phyloP scores from a whole-genome alignment of 2,329 filamentous ascomycete species.

The Bipolaris oryzae region DNA sequence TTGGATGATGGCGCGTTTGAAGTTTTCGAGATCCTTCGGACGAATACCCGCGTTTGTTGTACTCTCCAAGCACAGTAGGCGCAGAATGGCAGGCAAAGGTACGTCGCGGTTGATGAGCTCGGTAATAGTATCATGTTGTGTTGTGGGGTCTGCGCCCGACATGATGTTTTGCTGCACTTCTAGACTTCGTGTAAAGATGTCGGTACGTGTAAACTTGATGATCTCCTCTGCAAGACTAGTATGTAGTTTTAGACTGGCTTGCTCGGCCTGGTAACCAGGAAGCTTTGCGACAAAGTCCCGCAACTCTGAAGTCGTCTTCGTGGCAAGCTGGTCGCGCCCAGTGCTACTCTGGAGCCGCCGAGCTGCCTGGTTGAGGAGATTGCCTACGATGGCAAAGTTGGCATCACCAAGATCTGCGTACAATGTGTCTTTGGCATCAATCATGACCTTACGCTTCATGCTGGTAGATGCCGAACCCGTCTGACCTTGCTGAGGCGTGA shows the following conservation, averaged over 20 bases:
- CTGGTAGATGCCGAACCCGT: constrained; percentile 54
- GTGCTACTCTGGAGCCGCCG: constrained; percentile 85
- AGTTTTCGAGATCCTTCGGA: constrained; percentile 84
- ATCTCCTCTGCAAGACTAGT: constrained; percentile 94
- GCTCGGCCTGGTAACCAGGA: constrained; percentile 89
- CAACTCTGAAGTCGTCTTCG: constrained; percentile 87
- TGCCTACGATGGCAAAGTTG: constrained; percentile 94
- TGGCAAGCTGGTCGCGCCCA: constrained; percentile 77
- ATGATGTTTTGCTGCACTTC: constrained; percentile 97
- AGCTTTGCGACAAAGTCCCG: constrained; percentile 95
- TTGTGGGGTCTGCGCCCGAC: constrained; percentile 84
- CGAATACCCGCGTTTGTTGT: constrained; percentile 88
- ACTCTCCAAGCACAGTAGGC: constrained; percentile 88
- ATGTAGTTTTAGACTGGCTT: constrained; percentile 89
- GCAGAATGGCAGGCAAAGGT: constrained; percentile 78
- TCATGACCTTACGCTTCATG: constrained; percentile 83
- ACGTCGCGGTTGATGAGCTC: constrained; percentile 91
- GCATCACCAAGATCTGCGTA: constrained; percentile 87
- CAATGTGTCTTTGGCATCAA: constrained; percentile 88
- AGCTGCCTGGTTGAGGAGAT: constrained; percentile 86
- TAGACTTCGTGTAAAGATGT: constrained; percentile 83
- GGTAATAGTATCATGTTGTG: constrained; percentile 88
- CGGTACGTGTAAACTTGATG: constrained; percentile 87
- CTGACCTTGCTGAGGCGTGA: constrained; percentile 64
- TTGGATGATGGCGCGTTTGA: constrained; percentile 85